Percentiles rank a stretch among this genome's conserved stretches.
Evolutionary conservation across 768 basidiomycete species (phyloP).

Genomic region (Postia placenta): DNA sequence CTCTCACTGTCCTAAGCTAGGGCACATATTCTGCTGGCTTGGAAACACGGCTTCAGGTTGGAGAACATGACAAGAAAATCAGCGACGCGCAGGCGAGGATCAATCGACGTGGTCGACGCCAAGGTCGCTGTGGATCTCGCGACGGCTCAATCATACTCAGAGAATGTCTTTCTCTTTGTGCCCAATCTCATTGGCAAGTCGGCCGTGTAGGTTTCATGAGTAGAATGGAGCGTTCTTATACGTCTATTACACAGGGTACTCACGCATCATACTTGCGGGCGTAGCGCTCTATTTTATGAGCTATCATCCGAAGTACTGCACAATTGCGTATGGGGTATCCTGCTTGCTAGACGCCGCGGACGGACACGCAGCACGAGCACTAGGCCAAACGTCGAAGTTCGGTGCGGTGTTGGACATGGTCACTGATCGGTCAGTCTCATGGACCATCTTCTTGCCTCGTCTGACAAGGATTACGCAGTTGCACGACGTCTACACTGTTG

Average conservation of each 20-base stretch:
- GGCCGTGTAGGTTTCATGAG: too few relatives aligned
- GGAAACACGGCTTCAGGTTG: too few relatives aligned
- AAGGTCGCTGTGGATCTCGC: slow-evolving; percentile 85
- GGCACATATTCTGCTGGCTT: background rate
- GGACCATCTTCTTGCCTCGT: background rate
- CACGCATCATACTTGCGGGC: slow-evolving; percentile 85
- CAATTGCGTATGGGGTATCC: slow-evolving; percentile 81
- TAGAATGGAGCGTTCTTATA: too few relatives aligned
- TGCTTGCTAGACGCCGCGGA: slow-evolving; percentile 95
- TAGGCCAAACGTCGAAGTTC: slow-evolving; percentile 92
- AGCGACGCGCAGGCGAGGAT: slow-evolving; percentile 37
- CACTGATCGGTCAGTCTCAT: slow-evolving; percentile 75
- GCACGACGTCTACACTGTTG: slow-evolving; percentile 91
- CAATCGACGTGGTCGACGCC: slow-evolving; percentile 72
- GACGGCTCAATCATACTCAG: slow-evolving; percentile 78
- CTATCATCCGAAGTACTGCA: slow-evolving; percentile 90
- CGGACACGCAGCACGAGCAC: slow-evolving; percentile 82
- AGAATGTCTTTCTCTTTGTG: slow-evolving; percentile 96
- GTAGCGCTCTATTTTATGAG: slow-evolving; percentile 90
- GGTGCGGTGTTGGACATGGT: slow-evolving; percentile 99
- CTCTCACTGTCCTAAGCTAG: background rate
- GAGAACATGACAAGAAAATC: slow-evolving; percentile 7
- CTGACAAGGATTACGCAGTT: slow-evolving; percentile 42
- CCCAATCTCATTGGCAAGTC: slow-evolving; percentile 90
- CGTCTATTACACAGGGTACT: slow-evolving; percentile 57